These are phyloP conservation scores for Yamadazyma triangularis DNA, from an alignment of 1,139 yeast genomes.

Conservation along the genomic window DNA sequence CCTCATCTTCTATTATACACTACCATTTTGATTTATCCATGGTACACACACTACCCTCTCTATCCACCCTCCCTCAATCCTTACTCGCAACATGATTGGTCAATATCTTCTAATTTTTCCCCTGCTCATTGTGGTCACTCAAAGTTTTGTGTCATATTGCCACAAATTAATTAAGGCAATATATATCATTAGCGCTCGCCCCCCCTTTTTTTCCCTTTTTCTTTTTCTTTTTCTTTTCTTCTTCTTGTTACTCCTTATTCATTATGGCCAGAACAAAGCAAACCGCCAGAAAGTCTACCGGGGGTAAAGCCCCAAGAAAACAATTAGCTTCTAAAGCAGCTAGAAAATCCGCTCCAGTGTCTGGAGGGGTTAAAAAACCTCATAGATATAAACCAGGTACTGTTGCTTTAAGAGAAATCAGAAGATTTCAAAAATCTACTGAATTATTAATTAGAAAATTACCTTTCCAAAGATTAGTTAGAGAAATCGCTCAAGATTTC, in stretches of 20 bases:
- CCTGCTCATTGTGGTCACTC: too few relatives aligned
- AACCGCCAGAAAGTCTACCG: constrained; percentile 52
- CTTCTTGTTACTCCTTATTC: constrained; percentile 1
- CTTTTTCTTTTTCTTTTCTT: too few relatives aligned
- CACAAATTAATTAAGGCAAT: too few relatives aligned
- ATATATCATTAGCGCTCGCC: too few relatives aligned
- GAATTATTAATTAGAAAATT: constrained; percentile 50
- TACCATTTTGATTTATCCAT: too few relatives aligned
- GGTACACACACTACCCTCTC: too few relatives aligned
- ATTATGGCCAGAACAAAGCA: constrained; percentile 51
- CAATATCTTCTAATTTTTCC: too few relatives aligned
- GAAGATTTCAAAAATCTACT: constrained; percentile 51
- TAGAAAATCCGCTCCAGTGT: constrained; percentile 49
- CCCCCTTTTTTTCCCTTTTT: too few relatives aligned
- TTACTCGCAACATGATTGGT: too few relatives aligned
- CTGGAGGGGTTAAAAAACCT: constrained; percentile 51
- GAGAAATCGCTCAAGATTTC: constrained; percentile 49
- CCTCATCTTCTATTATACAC: too few relatives aligned
- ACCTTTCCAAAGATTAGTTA: constrained; percentile 47
- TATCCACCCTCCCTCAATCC: too few relatives aligned
- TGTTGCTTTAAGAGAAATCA: constrained; percentile 51
- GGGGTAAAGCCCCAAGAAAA: constrained; percentile 54
- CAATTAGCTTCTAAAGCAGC: constrained; percentile 53
- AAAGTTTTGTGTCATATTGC: too few relatives aligned
- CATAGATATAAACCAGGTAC: constrained; percentile 57